Conservation (phyloP, 257 asterid genomes). For the Solanum virginianum region DNA sequence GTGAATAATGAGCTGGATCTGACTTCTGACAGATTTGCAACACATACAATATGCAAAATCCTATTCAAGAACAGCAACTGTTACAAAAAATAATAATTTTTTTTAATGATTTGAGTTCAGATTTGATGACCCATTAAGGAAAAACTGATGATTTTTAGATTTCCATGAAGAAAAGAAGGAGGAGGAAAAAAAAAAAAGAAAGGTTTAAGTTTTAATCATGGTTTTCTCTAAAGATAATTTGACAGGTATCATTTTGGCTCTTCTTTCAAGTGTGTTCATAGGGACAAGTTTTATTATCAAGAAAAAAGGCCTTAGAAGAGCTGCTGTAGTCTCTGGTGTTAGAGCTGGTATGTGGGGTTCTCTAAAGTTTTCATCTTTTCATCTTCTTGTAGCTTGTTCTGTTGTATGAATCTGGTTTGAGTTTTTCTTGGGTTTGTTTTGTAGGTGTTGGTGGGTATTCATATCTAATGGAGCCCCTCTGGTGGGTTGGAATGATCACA, state of each 20-base stretch:
- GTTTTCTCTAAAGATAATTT: constrained; percentile 48
- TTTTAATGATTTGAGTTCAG: constrained; percentile 6
- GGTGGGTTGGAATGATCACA: constrained; percentile 91
- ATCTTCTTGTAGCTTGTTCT: not conserved
- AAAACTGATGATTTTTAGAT: constrained; percentile 7
- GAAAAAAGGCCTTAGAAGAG: constrained; percentile 73
- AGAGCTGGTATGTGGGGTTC: constrained; percentile 43
- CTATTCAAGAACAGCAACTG: not conserved
- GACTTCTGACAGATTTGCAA: not conserved
- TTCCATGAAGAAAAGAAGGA: constrained; percentile 18
- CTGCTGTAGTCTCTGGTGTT: constrained; percentile 71
- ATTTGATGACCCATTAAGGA: constrained; percentile 14
- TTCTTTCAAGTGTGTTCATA: constrained; percentile 54
- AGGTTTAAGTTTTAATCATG: constrained; percentile 15
- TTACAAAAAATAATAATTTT: not conserved
- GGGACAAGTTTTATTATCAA: constrained; percentile 77
- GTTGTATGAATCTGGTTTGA: not conserved
- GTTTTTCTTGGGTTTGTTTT: not conserved
- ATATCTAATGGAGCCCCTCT: constrained; percentile 77
- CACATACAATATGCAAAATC: not conserved
- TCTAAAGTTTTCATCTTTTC: not conserved
- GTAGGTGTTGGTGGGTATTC: constrained; percentile 76
- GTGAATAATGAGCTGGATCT: not conserved
- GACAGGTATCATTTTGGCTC: constrained; percentile 57
- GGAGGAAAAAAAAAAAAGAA: constrained; percentile 1